Evolutionary conservation across 495 filamentous ascomycete species (phyloP), one percentile per base, ranked within the genome.

Genomic region (Aspergillus saccharolyticus): DNA sequence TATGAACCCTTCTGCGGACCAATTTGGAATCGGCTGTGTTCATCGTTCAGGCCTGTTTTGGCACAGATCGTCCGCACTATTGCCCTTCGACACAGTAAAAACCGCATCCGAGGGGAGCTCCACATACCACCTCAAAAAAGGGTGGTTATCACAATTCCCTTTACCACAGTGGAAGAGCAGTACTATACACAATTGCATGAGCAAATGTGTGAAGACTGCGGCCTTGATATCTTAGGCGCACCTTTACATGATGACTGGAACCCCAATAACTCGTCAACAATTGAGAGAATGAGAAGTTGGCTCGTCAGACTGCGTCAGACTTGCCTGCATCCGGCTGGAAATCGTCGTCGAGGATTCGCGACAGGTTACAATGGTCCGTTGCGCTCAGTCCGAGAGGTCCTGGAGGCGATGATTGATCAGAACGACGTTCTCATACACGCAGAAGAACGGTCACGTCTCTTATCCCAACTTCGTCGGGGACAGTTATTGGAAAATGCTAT

Each of bases 371-470:
- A 49, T 25, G 87, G 83, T 0, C 85, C 87, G 8, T 70, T 94
- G 50, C 76, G 86, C n/a, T 93, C 91, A 8, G 86, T 96, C 6
- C 79, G 81, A 16, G 87, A 97, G 64, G 90, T 96, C 1, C 73
- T 97, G 20, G 84, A 89, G 43, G 84, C 85, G 4, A 96, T 97
- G 93, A 85, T 96, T 56, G 91, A 96, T 21, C 81, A 90, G 55
- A 89, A 85, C 15, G 85, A 91, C 24, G 71, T 74, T 18, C 61
- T 71, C 3, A 80, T 89, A 18, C 78, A 84, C 22, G 68, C 80
- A 0, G 85, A 94, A 52, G 85, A 96, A 62, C 80, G 91, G 20
- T 65, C 69, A 9, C 71, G 85, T 15, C 74, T 95, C 0, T 64
- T 81, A 1, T 77, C 78, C 10, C 84, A 83, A 58, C 64, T 95